Evolutionary conservation across 164 flowering plant genomes (phyloP), one percentile per base, ranked within the genome.

Genomic region (Malania oleifera): DNA sequence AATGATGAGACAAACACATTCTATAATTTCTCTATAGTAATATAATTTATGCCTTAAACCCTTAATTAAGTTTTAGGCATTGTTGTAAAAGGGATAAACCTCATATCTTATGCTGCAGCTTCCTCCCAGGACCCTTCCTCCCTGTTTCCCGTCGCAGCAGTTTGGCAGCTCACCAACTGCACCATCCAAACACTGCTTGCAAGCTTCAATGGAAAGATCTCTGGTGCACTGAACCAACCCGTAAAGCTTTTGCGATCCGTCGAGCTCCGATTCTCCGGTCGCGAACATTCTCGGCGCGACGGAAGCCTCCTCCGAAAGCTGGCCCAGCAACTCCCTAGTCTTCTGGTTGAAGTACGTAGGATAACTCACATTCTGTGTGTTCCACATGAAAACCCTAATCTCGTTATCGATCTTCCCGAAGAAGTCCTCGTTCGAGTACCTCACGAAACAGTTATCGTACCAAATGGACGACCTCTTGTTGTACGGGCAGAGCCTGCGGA

Each of bases 191-290:
- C 75, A 71, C 55, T 24, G 44, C 59, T 60, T 63, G 26, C 77
- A 73, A 22, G 62, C 63, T n/a, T 0, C 0, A 25, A 40, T 44
- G 8, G 66, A 52, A 3, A 73, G 56, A 26, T 73, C 75, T 51
- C 73, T 58, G 0, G 73, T 68, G 56, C 72, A 74, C 31, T 74
- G 72, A 31, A 34, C 67, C 63, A 64, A 22, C 17, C 72, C 75
- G 51, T 67, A 70, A 0, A 74, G 23, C 10, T 12, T 67, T 44
- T 24, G 2, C 1, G 44, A 20, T 14, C 24, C 53, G 1, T 20
- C 54, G 1, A 73, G 40, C 38, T 24, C 55, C 4, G 29, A 7
- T 8, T 68, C 66, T 11, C 74, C 76, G 0, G 67, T 20, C 1
- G 70, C 76, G 22, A 20, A 73, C 56, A 51, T 2, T 46, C 34